These are phyloP conservation scores for Tilletia walkeri DNA, from an alignment of 1,284 basidiomycete genomes.

Conservation along the genomic window DNA sequence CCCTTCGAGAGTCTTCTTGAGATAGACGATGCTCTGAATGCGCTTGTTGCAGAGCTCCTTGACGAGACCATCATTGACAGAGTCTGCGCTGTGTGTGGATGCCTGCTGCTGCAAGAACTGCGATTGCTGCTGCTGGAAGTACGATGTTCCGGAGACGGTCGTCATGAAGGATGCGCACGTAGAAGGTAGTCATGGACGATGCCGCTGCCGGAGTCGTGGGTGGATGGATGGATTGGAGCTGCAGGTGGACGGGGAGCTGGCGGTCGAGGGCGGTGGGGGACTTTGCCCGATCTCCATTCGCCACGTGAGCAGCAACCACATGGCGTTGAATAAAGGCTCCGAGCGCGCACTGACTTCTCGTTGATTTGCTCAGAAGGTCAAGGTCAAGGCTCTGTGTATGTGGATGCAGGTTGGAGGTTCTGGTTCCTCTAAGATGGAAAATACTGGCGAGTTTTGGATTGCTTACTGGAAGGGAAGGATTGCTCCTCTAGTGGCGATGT, in stretches of 20 bases:
- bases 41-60: slow-evolving; percentile 34
- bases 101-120: neutral
- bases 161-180: neutral
- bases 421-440: too few relatives aligned
- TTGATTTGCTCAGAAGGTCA: too few relatives aligned
- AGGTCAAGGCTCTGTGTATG: too few relatives aligned
- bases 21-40: slow-evolving; percentile 30
- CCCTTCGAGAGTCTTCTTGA: slow-evolving; percentile 32
- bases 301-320: too few relatives aligned
- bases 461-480: too few relatives aligned
- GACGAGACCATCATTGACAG: slow-evolving; percentile 20
- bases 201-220: neutral
- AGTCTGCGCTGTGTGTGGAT: slow-evolving; percentile 5
- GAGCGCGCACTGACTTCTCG: too few relatives aligned
- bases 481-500: too few relatives aligned
- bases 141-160: slow-evolving; percentile 9
- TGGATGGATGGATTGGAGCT: neutral
- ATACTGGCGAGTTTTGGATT: too few relatives aligned
- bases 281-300: neutral
- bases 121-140: slow-evolving; percentile 3
- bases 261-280: neutral
- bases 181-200: neutral
- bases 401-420: too few relatives aligned
- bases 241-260: neutral
- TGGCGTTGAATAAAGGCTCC: too few relatives aligned